Evolutionary conservation across 768 basidiomycete species (phyloP).

Genomic region (Termitomyces sp.): DNA sequence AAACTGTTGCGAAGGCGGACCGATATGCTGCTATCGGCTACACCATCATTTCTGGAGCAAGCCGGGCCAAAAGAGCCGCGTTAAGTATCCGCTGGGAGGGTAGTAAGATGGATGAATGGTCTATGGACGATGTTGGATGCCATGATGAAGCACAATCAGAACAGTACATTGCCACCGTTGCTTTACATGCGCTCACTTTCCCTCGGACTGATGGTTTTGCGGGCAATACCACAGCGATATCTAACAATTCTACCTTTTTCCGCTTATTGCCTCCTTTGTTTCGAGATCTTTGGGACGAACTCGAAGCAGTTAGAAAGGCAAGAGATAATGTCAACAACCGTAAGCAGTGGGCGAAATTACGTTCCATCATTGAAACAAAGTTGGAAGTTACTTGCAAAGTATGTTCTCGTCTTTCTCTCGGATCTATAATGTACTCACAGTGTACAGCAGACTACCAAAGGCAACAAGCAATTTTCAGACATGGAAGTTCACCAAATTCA

Average conservation of each 20-base stretch:
- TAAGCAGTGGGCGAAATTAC: constrained; percentile 63
- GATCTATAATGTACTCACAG: constrained; percentile 1
- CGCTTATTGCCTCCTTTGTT: constrained; percentile 76
- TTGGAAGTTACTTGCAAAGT: constrained; percentile 40
- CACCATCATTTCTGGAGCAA: constrained; percentile 55
- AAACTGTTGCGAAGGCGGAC: constrained; percentile 63
- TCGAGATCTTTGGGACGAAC: constrained; percentile 89
- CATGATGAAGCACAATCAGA: constrained; percentile 74
- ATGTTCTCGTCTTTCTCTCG: neutral
- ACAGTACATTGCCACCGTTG: constrained; percentile 84
- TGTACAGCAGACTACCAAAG: constrained; percentile 15
- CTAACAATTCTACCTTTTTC: constrained; percentile 59
- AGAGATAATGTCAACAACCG: constrained; percentile 63
- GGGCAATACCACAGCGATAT: constrained; percentile 30
- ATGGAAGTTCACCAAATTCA: constrained; percentile 3
- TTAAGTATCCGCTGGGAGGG: constrained; percentile 73
- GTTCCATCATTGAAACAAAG: constrained; percentile 59
- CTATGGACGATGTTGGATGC: constrained; percentile 85
- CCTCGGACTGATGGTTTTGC: constrained; percentile 60
- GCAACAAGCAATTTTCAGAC: constrained; percentile 15
- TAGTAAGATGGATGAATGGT: constrained; percentile 55
- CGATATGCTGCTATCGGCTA: constrained; percentile 74
- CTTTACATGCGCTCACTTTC: constrained; percentile 74
- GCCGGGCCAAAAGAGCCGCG: constrained; percentile 68
- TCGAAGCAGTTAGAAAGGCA: constrained; percentile 59